phyloP scores from a whole-genome alignment of 208 protist species.

The Herpetomonas muscarum region DNA sequence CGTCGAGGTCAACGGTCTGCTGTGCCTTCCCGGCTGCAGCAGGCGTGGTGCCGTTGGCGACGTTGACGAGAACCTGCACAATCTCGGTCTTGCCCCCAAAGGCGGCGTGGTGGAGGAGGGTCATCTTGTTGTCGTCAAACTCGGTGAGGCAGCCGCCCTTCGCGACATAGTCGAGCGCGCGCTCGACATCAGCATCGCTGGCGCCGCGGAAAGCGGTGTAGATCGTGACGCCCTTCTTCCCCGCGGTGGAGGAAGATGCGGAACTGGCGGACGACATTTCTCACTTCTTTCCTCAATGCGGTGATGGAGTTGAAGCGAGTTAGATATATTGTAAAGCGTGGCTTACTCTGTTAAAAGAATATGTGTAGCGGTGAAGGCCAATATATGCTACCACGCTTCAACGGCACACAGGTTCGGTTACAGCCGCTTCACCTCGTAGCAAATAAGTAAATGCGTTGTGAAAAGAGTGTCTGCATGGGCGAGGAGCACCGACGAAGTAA shows the following conservation, averaged over 20 bases:
- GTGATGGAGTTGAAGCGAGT: no score
- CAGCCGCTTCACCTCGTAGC: no score
- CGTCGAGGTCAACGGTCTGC: conserved; percentile 58
- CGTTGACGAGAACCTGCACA: conserved; percentile 35
- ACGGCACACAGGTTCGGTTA: no score
- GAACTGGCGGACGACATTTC: background rate
- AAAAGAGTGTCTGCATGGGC: no score
- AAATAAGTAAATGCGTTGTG: no score
- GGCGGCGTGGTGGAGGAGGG: conserved; percentile 78
- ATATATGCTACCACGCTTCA: no score
- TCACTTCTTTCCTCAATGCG: no score
- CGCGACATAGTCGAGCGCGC: conserved; percentile 50
- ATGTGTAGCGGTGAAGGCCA: no score
- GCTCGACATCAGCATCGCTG: conserved; percentile 20
- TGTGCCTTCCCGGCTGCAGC: background rate
- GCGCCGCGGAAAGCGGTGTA: conserved; percentile 70
- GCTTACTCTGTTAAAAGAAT: no score
- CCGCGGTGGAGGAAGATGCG: background rate
- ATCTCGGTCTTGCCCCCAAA: conserved; percentile 54
- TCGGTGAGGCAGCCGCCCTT: conserved; percentile 79
- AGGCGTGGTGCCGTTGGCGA: background rate
- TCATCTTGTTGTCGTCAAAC: conserved; percentile 66
- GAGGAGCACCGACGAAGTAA: no score
- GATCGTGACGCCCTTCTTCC: conserved; percentile 33
- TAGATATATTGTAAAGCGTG: no score